These are phyloP conservation scores for Hypoxylon sp. DNA, from an alignment of 2,329 filamentous ascomycete genomes.

Conservation along the genomic window DNA sequence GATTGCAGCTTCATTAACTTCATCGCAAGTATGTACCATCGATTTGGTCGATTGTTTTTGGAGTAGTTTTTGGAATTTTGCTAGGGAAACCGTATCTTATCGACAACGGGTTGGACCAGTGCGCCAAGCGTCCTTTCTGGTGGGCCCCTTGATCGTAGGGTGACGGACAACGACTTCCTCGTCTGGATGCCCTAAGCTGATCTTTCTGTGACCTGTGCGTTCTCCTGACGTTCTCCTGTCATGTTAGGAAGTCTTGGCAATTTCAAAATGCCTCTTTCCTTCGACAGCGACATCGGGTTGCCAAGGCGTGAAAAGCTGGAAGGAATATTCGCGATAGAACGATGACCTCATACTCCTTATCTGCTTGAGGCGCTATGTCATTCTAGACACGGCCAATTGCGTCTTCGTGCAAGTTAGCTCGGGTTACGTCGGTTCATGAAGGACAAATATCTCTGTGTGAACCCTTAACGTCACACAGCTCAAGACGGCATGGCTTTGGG, in stretches of 20 bases:
- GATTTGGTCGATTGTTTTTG: constrained; percentile 1
- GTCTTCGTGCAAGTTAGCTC: not conserved
- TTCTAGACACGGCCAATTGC: constrained; percentile 3
- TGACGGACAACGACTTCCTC: constrained; percentile 27
- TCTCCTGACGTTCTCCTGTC: constrained; percentile 15
- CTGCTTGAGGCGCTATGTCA: not conserved
- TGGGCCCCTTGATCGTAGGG: constrained; percentile 31
- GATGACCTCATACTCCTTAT: constrained; percentile 23
- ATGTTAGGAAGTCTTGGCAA: constrained; percentile 29
- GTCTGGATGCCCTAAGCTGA: constrained; percentile 16
- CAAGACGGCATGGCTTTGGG: not conserved
- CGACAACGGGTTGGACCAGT: constrained; percentile 31
- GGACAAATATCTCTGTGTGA: not conserved
- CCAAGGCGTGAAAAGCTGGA: not conserved
- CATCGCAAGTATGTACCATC: not conserved
- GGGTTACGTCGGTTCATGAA: not conserved
- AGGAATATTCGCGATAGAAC: constrained; percentile 6
- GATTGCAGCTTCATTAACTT: not conserved
- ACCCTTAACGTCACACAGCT: constrained; percentile 6
- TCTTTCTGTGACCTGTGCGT: constrained; percentile 23
- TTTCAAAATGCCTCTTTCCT: constrained; percentile 32
- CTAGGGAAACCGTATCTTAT: constrained; percentile 24
- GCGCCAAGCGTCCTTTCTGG: constrained; percentile 22
- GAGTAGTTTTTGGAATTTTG: not conserved
- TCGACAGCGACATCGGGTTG: constrained; percentile 30